These are phyloP conservation scores for Tylopilus sp. DNA, from an alignment of 768 basidiomycete genomes.

Conservation along the genomic window DNA sequence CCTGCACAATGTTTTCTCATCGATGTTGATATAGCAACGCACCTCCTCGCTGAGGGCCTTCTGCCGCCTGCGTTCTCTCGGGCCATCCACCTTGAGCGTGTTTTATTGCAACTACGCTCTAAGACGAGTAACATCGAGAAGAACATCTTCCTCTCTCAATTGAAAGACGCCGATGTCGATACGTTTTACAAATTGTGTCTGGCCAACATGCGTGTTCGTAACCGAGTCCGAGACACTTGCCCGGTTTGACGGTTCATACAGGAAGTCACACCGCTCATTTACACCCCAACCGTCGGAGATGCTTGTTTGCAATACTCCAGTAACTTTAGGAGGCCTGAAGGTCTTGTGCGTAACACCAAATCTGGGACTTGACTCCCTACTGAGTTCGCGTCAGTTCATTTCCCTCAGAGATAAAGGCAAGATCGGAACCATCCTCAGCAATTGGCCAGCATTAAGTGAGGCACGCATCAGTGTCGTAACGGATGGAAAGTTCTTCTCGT, in stretches of 20 bases:
- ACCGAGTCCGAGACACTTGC: background rate
- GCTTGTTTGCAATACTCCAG: conserved; percentile 83
- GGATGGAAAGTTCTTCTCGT: conserved; percentile 53
- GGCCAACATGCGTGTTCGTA: conserved; percentile 49
- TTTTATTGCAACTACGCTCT: conserved; percentile 67
- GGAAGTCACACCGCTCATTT: conserved; percentile 75
- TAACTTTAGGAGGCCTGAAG: conserved; percentile 73
- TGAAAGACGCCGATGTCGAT: conserved; percentile 67
- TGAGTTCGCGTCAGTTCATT: conserved; percentile 50
- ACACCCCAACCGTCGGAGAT: conserved; percentile 91
- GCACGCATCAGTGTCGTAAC: conserved; percentile 93
- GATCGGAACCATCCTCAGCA: conserved; percentile 63
- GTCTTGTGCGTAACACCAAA: conserved; percentile 45
- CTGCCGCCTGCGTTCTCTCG: conserved; percentile 57
- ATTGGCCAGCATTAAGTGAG: conserved; percentile 69
- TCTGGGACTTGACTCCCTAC: background rate
- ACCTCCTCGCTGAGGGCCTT: conserved; percentile 50
- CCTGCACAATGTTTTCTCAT: conserved; percentile 2
- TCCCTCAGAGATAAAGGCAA: conserved; percentile 83
- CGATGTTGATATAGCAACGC: conserved; percentile 35
- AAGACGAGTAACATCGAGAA: conserved; percentile 76
- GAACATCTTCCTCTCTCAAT: conserved; percentile 77
- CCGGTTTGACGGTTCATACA: conserved; percentile 12
- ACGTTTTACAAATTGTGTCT: conserved; percentile 80
- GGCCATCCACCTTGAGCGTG: conserved; percentile 52